phyloP scores from a whole-genome alignment of 192 early-diverging fungal genomes.

The Lobosporangium transversale region DNA sequence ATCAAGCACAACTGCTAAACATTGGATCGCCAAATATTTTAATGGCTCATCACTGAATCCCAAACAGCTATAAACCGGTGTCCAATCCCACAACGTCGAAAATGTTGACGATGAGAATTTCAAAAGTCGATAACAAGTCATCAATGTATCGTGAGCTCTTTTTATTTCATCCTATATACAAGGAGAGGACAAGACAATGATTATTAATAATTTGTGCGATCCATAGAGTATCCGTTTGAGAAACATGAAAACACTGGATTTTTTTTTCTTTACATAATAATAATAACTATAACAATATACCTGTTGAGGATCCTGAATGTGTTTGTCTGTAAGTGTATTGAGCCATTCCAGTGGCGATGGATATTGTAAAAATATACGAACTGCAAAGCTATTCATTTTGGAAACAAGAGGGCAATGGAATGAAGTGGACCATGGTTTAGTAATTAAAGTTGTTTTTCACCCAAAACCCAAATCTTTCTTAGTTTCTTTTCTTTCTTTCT shows the following conservation, averaged over 20 bases:
- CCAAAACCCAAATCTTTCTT: neutral
- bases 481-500: conserved; percentile 13
- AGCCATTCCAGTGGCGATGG: conserved; percentile 64
- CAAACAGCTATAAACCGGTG: conserved; percentile 58
- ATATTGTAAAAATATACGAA: conserved; percentile 63
- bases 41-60: conserved; percentile 48
- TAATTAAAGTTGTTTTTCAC: too few species aligned
- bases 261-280: too few species aligned
- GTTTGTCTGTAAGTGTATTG: conserved; percentile 47
- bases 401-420: conserved; percentile 17
- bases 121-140: conserved; percentile 64
- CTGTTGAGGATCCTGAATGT: conserved; percentile 16
- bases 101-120: conserved; percentile 61
- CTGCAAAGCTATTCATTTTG: conserved; percentile 59
- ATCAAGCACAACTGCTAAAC: conserved; percentile 59
- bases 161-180: conserved; percentile 29
- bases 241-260: neutral
- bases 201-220: too few species aligned
- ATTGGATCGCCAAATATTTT: conserved; percentile 58
- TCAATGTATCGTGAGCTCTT: conserved; percentile 53
- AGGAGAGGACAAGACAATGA: too few species aligned
- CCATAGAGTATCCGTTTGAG: too few species aligned
- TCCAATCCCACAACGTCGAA: conserved; percentile 65
- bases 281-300: too few species aligned
- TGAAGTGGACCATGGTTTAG: neutral